Evolutionary conservation across 495 filamentous ascomycete genomes (phyloP), one percentile per base, ranked within the genome.

Genomic region (Neurospora sp.): DNA sequence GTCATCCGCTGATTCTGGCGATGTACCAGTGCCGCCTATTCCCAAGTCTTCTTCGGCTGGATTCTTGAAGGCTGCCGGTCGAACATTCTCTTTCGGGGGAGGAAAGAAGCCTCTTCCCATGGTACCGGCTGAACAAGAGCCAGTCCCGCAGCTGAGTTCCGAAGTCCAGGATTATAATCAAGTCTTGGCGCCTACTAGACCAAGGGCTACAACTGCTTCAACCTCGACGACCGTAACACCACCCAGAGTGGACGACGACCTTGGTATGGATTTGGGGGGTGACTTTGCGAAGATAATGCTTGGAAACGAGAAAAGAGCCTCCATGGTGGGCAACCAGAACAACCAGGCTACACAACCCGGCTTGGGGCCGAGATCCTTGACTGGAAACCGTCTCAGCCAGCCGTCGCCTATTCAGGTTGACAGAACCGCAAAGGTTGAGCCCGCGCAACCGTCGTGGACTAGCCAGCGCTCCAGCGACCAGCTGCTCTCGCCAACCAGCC

Each of bases 31-130:
- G 31, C 90, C 90, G 22, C 86, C 87, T 35, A 76, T 86, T 12
- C 87, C 88, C 2, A 88, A 87, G 68, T 84, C 87, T 68, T 78
- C 79, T 20, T 81, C 80, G 1, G 68, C 31, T 72, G 85, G 74
- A 16, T 88, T 91, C 18, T 79, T 93, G 27, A 89, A 88, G 73
- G 85, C 90, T 38, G 91, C 91, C 68, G 89, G 91, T 31, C 86
- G 92, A 65, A 91, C 92, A 0, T 91, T 94, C 73, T 94, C 92
- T 0, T 93, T 93, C 77, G 91, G 88, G 37, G 82, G 79, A n/a
- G 84, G 84, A 69, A 88, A 87, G 72, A 86, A 82, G 48, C 75
- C 81, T 20, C 44, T 83, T 4, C 82, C 85, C 6, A 82, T 85
- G 8, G 84, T 84, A 69, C 81, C 83, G 9, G 76, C 81, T n/a